Percentiles rank a stretch among this genome's conserved stretches.
Conservation (phyloP, 106 monocot species). For the Posidonia australis region DNA sequence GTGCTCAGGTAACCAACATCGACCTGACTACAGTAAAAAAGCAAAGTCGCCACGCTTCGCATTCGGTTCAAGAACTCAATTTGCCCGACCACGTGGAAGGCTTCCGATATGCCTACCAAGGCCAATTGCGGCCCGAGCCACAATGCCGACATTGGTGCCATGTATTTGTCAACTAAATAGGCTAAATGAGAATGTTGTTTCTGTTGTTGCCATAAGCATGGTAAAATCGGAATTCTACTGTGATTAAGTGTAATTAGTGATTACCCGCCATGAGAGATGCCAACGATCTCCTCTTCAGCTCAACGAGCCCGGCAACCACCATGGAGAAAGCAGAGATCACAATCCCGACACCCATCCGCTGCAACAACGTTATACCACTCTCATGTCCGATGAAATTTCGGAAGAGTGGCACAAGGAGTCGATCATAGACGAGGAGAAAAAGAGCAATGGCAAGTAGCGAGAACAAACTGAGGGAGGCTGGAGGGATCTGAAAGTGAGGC, state of each 20-base stretch:
- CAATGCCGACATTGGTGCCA: conserved; percentile 7
- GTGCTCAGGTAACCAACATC: neutral
- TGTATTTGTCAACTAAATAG: neutral
- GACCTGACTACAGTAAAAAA: neutral
- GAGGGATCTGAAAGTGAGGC: conserved; percentile 25
- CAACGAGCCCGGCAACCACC: conserved; percentile 2
- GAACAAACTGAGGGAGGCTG: conserved; percentile 30
- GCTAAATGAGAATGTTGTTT: neutral
- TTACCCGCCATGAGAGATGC: neutral
- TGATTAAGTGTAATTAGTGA: too few relatives aligned
- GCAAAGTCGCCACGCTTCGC: neutral
- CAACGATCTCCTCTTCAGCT: conserved; percentile 1
- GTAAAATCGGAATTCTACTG: neutral
- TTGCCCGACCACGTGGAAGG: conserved; percentile 9
- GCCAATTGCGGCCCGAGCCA: conserved; percentile 11
- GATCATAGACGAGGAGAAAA: conserved; percentile 37
- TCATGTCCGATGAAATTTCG: conserved; percentile 5
- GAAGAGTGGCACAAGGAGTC: conserved; percentile 19
- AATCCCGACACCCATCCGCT: conserved; percentile 13
- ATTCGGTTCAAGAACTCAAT: conserved; percentile 11
- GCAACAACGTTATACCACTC: conserved; percentile 5
- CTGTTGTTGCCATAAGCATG: neutral
- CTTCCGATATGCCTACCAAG: conserved; percentile 9
- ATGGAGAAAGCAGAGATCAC: conserved; percentile 4
- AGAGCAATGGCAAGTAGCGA: conserved; percentile 20